Evolutionary conservation across 192 early-diverging fungal species (phyloP), one percentile per base, ranked within the genome.

Genomic region (Funneliformis mosseae): DNA sequence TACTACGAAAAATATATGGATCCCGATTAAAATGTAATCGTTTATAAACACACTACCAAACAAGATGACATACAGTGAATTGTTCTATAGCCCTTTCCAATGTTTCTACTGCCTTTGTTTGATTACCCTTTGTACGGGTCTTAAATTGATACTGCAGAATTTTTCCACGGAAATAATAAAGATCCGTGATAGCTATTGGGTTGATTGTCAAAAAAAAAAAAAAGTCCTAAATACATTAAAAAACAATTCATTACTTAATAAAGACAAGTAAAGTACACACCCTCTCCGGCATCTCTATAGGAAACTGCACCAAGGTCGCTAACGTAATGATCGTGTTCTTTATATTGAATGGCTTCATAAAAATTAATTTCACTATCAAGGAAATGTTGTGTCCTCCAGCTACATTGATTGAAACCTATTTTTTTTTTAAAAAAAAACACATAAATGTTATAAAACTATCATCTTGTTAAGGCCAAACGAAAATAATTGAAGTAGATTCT

Each of bases 121-220:
- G 79, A 63, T 86, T 87, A 14, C 81, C 73, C 69, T 88, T 89
- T 45, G 71, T 78, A 70, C 88, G 83, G 48, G 87, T 88, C 80
- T 87, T 87, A 55, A 85, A 84, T 42, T 89, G 86, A 1, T 88
- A 67, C 12, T 84, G 80, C 18, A 85, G 81, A 8, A 90, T 87
- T 60, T 88, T 88, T 8, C 89, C 92, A 77, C 88, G 84, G 21
- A 93, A 85, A 61, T 84, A 88, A 74, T 88, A 92, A 7, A 93
- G 39, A n/a, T 79, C 71, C 23, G 71, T n/a, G 14, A 73, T 28
- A 25, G n/a, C 71, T 45, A 27, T 27, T 4, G 25, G 8, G 11
- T 73, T n/a, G 46, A 27, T 28, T 0, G 25, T 46, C 11, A 25
- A 48, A 12, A 11, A 73, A 42, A 27, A 33, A 42, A 8, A 69